Evolutionary conservation across 2,329 filamentous ascomycete species (phyloP), one percentile per base, ranked within the genome.

Genomic region (Geosmithia flava): DNA sequence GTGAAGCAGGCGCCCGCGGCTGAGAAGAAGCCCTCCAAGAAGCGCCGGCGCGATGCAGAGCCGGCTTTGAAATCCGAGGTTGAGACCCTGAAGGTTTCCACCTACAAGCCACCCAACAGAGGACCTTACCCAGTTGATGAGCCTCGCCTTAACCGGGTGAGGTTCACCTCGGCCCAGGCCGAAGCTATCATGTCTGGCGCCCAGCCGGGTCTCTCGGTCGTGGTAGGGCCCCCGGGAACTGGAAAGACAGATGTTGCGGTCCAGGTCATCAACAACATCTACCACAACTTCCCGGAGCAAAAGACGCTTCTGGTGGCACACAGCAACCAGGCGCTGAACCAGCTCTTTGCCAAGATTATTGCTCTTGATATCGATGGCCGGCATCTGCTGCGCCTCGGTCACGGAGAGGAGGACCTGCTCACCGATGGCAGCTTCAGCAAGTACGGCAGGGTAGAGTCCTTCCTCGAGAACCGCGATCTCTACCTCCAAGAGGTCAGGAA

Each of bases 181-280:
- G 87, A 97, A 62, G 93, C 93, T 23, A 93, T 98, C 58, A 81
- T 86, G 51, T 96, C 91, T 41, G 93, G 93, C 19, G 90, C 87
- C 7, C 94, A 98, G 58, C 91, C 93, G 37, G 93, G 94, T 19
- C 74, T 98, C 47, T 96, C 91, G 1, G 79, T 98, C 45, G 85
- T 98, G 55, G 87, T 98, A 52, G 93, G 93, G 1, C 93, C 93
- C 48, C 93, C 93, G 7, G 93, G 93, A 48, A 98, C 93, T 7
- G 93, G 94, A 53, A 98, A 98, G 71, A 98, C 93, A n/a, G 93
- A 98, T 65, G 93, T 98, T 47, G 90, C 89, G 45, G 96, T 91
- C 4, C 93, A 98, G 64, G 94, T 97, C 62, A 98, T 98, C 68
- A 96, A 87, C 70, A 96, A 97, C 63, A 85, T 98, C 56, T 98